phyloP scores from a whole-genome alignment of 768 basidiomycete species.

The Podaxis sp. region DNA sequence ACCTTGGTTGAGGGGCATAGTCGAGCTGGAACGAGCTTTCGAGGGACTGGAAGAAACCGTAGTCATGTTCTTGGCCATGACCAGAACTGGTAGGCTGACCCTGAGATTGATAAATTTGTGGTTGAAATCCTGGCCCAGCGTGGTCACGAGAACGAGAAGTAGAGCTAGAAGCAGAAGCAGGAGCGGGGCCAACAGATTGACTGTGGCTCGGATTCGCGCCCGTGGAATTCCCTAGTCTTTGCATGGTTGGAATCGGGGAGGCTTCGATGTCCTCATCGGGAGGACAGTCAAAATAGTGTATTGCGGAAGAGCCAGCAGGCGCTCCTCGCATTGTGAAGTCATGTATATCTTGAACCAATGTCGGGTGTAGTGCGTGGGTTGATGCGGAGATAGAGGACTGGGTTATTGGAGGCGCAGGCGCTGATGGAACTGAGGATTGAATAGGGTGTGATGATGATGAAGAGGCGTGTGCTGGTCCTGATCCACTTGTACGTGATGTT shows the following conservation, averaged over 20 bases:
- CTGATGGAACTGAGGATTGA: background rate
- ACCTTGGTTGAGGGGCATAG: conserved; percentile 10
- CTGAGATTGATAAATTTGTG: background rate
- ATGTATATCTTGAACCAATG: conserved; percentile 54
- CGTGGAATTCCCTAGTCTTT: background rate
- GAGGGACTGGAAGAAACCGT: conserved; percentile 3
- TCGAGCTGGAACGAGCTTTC: conserved; percentile 11
- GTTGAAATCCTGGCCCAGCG: background rate
- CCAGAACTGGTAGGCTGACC: background rate
- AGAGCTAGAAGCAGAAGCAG: background rate
- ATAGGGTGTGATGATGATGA: background rate
- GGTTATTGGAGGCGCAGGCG: background rate
- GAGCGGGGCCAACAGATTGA: background rate
- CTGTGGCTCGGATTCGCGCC: background rate
- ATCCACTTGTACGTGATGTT: background rate
- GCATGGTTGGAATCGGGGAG: background rate
- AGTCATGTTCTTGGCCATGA: background rate
- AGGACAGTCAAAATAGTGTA: conserved; percentile 18
- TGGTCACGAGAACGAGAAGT: conserved; percentile 1
- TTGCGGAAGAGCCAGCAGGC: conserved; percentile 8
- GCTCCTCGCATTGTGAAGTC: conserved; percentile 26
- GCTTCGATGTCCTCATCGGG: conserved; percentile 10
- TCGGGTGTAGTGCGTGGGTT: conserved; percentile 39
- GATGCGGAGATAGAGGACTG: background rate
- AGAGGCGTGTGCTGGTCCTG: background rate